Evolutionary conservation across 2,329 filamentous ascomycete species (phyloP).

Genomic region (Trichophyton schoenleinii): DNA sequence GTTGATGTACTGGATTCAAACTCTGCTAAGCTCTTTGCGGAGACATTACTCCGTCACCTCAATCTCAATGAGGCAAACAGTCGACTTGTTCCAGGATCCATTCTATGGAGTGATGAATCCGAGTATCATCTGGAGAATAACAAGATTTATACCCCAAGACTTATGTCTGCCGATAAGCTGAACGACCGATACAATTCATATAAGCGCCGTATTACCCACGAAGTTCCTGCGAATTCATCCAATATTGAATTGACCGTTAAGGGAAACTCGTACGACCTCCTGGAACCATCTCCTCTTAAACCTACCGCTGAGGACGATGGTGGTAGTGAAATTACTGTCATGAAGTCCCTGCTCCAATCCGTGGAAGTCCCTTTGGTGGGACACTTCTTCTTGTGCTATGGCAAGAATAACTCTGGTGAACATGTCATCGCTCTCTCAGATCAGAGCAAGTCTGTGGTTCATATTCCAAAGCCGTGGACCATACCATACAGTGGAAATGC

Average conservation of each 20-base stretch:
- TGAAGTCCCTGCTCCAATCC: background rate
- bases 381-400: background rate
- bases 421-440: background rate
- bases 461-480: background rate
- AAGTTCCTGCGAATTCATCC: background rate
- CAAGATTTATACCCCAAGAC: background rate
- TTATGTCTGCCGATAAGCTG: background rate
- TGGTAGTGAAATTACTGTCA: background rate
- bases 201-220: background rate
- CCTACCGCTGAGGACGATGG: background rate
- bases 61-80: background rate
- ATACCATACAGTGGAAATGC: background rate
- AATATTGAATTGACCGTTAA: background rate
- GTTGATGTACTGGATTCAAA: background rate
- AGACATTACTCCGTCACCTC: background rate
- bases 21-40: background rate
- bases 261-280: background rate
- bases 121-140: background rate
- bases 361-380: background rate
- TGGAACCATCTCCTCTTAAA: background rate
- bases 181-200: conserved; percentile 4
- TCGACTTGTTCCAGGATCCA: background rate
- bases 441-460: background rate
- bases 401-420: background rate
- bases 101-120: background rate